Conservation (phyloP, 2,329 filamentous ascomycete genomes). For the Arthrobotrys iridis region DNA sequence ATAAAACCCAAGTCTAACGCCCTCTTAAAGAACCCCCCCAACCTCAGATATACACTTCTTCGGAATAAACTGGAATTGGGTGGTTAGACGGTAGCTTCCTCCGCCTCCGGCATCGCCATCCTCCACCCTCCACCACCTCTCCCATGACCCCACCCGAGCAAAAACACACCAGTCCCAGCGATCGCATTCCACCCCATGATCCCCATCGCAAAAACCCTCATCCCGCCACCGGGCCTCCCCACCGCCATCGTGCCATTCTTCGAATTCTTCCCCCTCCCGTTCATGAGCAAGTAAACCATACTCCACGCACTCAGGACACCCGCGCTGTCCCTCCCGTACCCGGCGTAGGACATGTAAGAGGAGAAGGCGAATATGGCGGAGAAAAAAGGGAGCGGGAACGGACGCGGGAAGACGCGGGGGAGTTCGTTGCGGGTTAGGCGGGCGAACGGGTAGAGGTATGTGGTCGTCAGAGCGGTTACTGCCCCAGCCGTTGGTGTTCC, state of each 20-base stretch:
- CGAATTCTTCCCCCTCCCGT: conserved; percentile 36
- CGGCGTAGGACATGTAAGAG: conserved; percentile 56
- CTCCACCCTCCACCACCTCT: conserved; percentile 36
- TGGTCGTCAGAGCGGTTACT: conserved; percentile 9
- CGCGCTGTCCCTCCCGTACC: conserved; percentile 55
- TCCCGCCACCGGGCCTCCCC: conserved; percentile 31
- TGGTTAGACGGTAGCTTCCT: conserved; percentile 28
- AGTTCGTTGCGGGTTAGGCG: conserved; percentile 50
- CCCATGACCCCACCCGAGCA: conserved; percentile 44
- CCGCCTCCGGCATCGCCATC: conserved; percentile 48
- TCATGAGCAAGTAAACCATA: conserved; percentile 57
- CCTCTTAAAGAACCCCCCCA: not conserved
- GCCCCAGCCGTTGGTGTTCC: conserved; percentile 29
- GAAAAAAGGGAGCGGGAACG: conserved; percentile 55
- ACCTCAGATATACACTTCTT: not conserved
- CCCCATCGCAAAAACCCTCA: conserved; percentile 19
- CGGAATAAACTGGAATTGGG: too few relatives aligned
- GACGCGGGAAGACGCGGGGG: conserved; percentile 50
- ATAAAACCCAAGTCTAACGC: conserved; percentile 3
- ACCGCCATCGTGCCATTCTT: conserved; percentile 34
- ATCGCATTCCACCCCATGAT: conserved; percentile 51
- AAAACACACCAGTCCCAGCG: conserved; percentile 45
- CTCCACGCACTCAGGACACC: conserved; percentile 57
- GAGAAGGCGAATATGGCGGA: conserved; percentile 53
- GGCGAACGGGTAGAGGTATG: conserved; percentile 48